Conservation (phyloP, 1,284 basidiomycete species). For the Leucoagaricus sp. region DNA sequence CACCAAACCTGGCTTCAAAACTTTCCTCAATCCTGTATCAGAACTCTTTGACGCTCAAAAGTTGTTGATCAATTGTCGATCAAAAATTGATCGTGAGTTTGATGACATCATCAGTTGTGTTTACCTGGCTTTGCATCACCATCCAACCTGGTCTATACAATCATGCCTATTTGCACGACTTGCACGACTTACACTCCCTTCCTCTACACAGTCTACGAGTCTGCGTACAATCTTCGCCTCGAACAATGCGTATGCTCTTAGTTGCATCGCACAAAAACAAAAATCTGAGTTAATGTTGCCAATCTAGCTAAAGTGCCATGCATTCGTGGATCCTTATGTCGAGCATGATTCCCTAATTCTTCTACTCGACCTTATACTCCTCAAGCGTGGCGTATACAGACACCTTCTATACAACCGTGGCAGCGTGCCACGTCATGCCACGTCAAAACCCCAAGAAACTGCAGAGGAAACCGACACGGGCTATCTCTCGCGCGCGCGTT, state of each 20-base stretch:
- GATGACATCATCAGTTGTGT: too few species aligned
- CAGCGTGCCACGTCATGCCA: conserved; percentile 52
- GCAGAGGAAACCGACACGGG: neutral
- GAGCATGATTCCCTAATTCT: conserved; percentile 83
- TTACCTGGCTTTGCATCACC: too few species aligned
- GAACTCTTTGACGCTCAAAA: too few species aligned
- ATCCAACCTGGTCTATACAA: neutral
- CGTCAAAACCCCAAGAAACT: conserved; percentile 18
- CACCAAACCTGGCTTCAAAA: too few species aligned
- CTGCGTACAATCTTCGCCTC: conserved; percentile 80
- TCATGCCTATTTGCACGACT: conserved; percentile 83
- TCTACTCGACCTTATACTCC: conserved; percentile 81
- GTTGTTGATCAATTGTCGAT: too few species aligned
- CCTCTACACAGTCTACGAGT: conserved; percentile 85
- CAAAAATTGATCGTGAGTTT: too few species aligned
- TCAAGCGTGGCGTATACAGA: conserved; percentile 85
- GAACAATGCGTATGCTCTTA: conserved; percentile 69
- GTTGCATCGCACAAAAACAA: neutral
- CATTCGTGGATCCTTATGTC: conserved; percentile 87
- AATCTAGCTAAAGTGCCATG: conserved; percentile 57
- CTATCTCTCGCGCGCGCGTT: conserved; percentile 45
- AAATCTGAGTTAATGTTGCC: neutral
- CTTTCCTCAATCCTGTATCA: too few species aligned
- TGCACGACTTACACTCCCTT: conserved; percentile 70
- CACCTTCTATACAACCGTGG: conserved; percentile 91